Conservation (phyloP, 176 grass and related monocot genomes). For the Bolboschoenus planiculmis region DNA sequence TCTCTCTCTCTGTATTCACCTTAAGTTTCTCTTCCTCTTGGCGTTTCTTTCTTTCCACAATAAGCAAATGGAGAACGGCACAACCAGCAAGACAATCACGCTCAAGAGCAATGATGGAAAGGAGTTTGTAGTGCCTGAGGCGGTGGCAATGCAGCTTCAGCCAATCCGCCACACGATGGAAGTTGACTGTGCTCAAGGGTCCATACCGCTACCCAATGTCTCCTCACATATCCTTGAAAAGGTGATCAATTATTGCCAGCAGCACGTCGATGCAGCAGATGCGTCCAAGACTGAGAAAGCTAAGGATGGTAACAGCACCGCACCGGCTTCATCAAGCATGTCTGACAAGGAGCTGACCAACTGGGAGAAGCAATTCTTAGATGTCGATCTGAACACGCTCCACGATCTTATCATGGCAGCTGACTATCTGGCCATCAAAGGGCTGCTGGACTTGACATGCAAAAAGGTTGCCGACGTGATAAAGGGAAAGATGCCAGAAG, state of each 20-base stretch:
- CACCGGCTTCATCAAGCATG: neutral
- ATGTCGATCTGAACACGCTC: constrained; percentile 23
- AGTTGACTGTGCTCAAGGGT: neutral
- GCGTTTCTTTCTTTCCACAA: neutral
- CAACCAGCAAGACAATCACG: neutral
- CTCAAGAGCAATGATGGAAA: constrained; percentile 29
- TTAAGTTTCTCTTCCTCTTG: neutral
- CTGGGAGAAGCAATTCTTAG: constrained; percentile 26
- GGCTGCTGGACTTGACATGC: constrained; percentile 1
- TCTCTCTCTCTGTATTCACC: neutral
- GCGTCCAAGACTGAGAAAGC: neutral
- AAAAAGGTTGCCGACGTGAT: constrained; percentile 9
- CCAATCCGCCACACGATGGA: constrained; percentile 23
- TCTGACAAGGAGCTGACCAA: neutral
- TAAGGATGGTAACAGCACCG: neutral
- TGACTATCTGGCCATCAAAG: constrained; percentile 14
- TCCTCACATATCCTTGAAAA: neutral
- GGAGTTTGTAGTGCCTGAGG: constrained; percentile 17
- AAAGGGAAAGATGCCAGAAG: neutral
- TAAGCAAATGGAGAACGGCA: neutral
- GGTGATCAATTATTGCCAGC: constrained; percentile 26
- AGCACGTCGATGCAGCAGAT: neutral
- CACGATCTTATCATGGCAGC: neutral
- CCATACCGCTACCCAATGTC: constrained; percentile 21
- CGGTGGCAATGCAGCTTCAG: constrained; percentile 16